These are phyloP conservation scores for Hibiscus trionum DNA, from an alignment of 345 rosid genomes.

Conservation along the genomic window DNA sequence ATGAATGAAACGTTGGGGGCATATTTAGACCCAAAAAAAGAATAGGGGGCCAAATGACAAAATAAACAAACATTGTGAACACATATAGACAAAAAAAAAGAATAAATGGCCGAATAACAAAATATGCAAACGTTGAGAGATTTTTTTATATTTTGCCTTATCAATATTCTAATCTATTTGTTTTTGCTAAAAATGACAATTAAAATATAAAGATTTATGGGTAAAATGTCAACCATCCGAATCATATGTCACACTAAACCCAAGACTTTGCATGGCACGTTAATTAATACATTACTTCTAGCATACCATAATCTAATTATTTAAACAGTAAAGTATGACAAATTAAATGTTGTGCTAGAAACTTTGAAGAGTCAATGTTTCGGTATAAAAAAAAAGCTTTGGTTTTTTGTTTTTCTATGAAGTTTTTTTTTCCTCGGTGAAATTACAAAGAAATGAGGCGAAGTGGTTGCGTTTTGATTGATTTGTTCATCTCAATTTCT, in stretches of 20 bases:
- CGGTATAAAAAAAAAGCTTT: not conserved
- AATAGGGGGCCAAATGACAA: no score
- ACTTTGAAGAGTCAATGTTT: slow-evolving; percentile 1
- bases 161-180: no score
- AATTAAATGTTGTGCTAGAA: not conserved
- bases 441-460: slow-evolving; percentile 17
- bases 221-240: no score
- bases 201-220: no score
- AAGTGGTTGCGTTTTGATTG: slow-evolving; percentile 24
- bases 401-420: not conserved
- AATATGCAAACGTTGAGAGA: no score
- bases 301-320: not conserved
- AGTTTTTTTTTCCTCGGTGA: slow-evolving; percentile 27
- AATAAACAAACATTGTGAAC: no score
- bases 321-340: not conserved
- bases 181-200: no score
- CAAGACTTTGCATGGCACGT: not conserved
- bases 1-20: no score
- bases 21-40: no score
- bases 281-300: not conserved
- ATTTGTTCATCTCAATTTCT: slow-evolving; percentile 20
- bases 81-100: no score
- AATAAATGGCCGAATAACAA: no score
- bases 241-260: not conserved
- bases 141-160: no score